Evolutionary conservation across 768 basidiomycete species (phyloP).

Genomic region (Mrakia blollopis): DNA sequence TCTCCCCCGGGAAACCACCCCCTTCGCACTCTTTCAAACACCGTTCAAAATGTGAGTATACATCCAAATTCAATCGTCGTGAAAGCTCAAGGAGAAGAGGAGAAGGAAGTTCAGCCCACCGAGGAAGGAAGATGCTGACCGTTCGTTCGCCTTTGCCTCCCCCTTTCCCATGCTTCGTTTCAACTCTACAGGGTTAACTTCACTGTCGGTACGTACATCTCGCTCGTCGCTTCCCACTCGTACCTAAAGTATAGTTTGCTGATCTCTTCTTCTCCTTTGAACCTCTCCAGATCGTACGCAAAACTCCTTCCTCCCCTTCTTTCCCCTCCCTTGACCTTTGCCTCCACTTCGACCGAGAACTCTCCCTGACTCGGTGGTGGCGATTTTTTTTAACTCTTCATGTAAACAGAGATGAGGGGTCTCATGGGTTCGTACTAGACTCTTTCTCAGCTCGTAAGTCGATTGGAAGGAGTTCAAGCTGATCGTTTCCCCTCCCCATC

Average conservation of each 20-base stretch:
- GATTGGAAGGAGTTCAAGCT: not conserved
- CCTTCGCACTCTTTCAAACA: not conserved
- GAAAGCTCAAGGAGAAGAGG: not conserved
- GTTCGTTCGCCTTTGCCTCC: not conserved
- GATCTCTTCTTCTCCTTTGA: not conserved
- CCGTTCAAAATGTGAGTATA: not conserved
- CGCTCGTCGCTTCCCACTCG: not conserved
- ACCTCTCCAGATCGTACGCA: not conserved
- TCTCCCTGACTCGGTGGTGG: not conserved
- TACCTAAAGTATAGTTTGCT: not conserved
- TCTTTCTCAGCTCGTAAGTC: not conserved
- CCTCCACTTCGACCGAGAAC: slow-evolving; percentile 2
- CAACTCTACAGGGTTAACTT: slow-evolving; percentile 30
- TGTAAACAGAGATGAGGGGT: slow-evolving; percentile 25
- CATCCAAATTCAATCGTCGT: not conserved
- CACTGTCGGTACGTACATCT: slow-evolving; percentile 18
- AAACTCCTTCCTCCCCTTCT: not conserved
- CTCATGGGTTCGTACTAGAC: slow-evolving; percentile 24
- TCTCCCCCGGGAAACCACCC: not conserved
- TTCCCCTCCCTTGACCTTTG: not conserved
- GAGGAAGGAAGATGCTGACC: not conserved
- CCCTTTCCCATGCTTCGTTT: not conserved
- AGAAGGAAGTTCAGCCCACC: not conserved
- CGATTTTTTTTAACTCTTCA: not conserved
- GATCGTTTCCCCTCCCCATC: not conserved